Base-by-base conservation (phyloP, 305 asterid genomes). In the Coffea humblotiana region DNA sequence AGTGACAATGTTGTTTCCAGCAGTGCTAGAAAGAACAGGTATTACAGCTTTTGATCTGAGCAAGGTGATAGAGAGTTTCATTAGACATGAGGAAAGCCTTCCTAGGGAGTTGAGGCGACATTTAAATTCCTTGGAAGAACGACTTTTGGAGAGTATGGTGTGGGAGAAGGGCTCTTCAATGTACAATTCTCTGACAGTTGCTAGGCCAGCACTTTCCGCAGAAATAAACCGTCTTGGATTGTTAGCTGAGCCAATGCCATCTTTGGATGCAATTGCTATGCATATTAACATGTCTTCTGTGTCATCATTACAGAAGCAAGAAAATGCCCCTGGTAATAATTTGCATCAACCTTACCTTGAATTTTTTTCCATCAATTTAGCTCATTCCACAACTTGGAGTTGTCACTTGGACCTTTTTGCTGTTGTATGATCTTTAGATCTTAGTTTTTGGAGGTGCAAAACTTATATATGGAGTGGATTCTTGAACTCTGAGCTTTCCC, bases 151-250 rank as follows among this genome's bases (percentile, higher is more conserved):
- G 86, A 93, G 97, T 83, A 88, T 94, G 98, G 99, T 96, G 51
- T 96, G 99, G 99, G 99, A 96, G 79, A 96, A 94, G 81, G 98
- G 98, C 77, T 96, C 99, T 73, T 96, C 99, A 3, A 94, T 96
- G 97, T 96, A 96, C 90, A 96, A 96, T 88, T 94, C 98, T 75
- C 87, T 96, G 90, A 84, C 86, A 23, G 97, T 96, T 79, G 99
- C 99, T 32, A 87, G 87, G 84, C 97, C 99, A 68, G 83, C 90
- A 70, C 93, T 96, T 84, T 89, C 97, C 80, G 90, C 90, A 10
- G 99, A 96, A 86, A 93, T 96, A 74, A 91, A 81, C 78, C 98
- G 95, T 48, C 91, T 89, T 79, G 97, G 97, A 83, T 86, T 96
- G 90, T 87, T 92, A 86, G 97, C 99, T 79, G 98, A 96, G 71